Percentiles rank a stretch among this genome's conserved stretches.
Evolutionary conservation across 169 alveolate genomes (phyloP).

Genomic region (Perkinsus marinus): DNA sequence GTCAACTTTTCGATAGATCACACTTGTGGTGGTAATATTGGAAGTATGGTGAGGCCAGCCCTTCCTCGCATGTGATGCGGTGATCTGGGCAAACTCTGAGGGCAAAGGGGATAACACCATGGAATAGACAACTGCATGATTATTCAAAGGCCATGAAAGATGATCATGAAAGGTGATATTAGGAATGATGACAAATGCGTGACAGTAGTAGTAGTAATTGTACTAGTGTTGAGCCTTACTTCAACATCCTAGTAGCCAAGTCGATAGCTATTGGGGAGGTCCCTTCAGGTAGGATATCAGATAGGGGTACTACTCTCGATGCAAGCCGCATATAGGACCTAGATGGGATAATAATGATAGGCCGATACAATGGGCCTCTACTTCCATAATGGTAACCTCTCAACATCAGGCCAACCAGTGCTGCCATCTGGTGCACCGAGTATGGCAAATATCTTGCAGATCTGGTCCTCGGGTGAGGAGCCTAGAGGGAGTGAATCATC

Average conservation of each 20-base stretch:
- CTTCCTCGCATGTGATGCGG: background rate
- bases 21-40: background rate
- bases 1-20: background rate
- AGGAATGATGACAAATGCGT: too few species aligned
- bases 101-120: too few species aligned
- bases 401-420: background rate
- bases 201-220: too few species aligned
- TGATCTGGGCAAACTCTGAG: background rate
- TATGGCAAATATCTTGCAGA: background rate
- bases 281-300: background rate
- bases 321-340: background rate
- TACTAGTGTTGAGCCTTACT: too few species aligned
- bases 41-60: background rate
- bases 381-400: background rate
- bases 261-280: background rate
- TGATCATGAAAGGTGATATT: too few species aligned
- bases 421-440: background rate
- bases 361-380: background rate
- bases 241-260: background rate
- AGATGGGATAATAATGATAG: background rate
- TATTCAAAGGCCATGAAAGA: too few species aligned
- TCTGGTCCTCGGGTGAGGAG: background rate
- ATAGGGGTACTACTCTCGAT: background rate
- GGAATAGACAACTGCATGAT: too few species aligned
- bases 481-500: background rate